Percentiles rank a stretch among this genome's conserved stretches.
Evolutionary conservation across 768 basidiomycete genomes (phyloP).

Genomic region (Pleurotus cornucopiae): DNA sequence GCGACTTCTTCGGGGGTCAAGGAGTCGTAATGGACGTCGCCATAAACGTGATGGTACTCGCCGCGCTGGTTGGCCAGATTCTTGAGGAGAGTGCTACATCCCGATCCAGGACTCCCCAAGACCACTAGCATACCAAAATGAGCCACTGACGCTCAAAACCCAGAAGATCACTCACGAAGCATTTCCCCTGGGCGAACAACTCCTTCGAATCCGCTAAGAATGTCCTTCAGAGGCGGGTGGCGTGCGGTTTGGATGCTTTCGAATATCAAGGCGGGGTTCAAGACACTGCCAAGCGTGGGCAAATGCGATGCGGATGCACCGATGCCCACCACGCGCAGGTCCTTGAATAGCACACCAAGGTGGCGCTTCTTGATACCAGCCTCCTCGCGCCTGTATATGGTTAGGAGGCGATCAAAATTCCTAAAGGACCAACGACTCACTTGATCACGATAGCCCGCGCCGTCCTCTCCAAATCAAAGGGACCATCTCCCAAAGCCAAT

Average conservation of each 20-base stretch:
- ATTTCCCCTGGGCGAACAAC: slow-evolving; percentile 69
- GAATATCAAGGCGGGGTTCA: slow-evolving; percentile 48
- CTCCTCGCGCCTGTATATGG: slow-evolving; percentile 35
- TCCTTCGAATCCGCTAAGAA: slow-evolving; percentile 62
- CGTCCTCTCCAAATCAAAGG: slow-evolving; percentile 26
- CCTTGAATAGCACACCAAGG: slow-evolving; percentile 58
- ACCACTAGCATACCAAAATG: slow-evolving; percentile 47
- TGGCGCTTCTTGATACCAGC: slow-evolving; percentile 47
- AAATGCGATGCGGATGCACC: slow-evolving; percentile 53
- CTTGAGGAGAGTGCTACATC: slow-evolving; percentile 83
- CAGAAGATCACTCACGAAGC: slow-evolving; percentile 52
- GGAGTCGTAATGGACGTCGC: slow-evolving; percentile 74
- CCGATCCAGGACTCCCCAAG: slow-evolving; percentile 80
- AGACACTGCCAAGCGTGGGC: slow-evolving; percentile 56
- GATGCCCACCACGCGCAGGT: slow-evolving; percentile 56
- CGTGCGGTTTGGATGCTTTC: slow-evolving; percentile 38
- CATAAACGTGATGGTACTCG: slow-evolving; percentile 65
- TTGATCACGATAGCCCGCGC: slow-evolving; percentile 20
- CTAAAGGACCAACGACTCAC: slow-evolving; percentile 14
- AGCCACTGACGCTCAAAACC: background rate
- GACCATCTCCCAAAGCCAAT: slow-evolving; percentile 18
- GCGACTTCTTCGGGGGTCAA: slow-evolving; percentile 60
- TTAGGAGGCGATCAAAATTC: background rate
- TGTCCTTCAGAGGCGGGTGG: slow-evolving; percentile 61
- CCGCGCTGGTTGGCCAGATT: slow-evolving; percentile 70